Conservation (phyloP, 306 rosid genomes). For the Potentilla sterilis region DNA sequence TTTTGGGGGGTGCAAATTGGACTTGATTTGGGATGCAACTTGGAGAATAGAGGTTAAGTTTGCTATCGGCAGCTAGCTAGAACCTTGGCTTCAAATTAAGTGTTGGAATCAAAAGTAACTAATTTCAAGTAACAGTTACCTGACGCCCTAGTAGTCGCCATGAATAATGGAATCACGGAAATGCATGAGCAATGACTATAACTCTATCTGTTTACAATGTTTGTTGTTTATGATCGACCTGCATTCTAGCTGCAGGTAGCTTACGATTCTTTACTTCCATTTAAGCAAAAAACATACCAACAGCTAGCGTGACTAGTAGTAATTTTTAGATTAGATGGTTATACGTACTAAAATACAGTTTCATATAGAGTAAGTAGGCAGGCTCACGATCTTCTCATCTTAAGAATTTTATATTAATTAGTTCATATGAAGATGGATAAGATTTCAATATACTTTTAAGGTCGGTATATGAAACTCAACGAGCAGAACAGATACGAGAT, state of each 20-base stretch:
- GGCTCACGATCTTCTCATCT: too few relatives aligned
- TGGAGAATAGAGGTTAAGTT: slow-evolving; percentile 41
- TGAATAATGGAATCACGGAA: not conserved
- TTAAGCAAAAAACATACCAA: not conserved
- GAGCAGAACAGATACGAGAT: not conserved
- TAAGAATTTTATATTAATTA: too few relatives aligned
- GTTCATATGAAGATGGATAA: not conserved
- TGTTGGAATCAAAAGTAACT: not conserved
- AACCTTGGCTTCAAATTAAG: slow-evolving; percentile 13
- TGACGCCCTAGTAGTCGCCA: not conserved
- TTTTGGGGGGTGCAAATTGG: slow-evolving; percentile 39
- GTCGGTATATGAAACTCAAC: not conserved
- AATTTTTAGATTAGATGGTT: too few relatives aligned
- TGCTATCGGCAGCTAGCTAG: slow-evolving; percentile 7
- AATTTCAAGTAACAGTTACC: not conserved
- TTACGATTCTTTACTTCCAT: not conserved
- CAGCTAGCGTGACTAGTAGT: not conserved
- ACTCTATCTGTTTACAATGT: too few relatives aligned
- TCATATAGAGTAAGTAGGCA: too few relatives aligned
- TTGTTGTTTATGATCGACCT: too few relatives aligned
- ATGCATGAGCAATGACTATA: not conserved
- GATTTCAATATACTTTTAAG: not conserved
- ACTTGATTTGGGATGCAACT: slow-evolving; percentile 23
- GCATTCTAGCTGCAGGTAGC: not conserved
- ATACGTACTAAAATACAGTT: too few relatives aligned